Conservation (phyloP, 192 early-diverging fungal genomes). For the Coemansia pectinata region DNA sequence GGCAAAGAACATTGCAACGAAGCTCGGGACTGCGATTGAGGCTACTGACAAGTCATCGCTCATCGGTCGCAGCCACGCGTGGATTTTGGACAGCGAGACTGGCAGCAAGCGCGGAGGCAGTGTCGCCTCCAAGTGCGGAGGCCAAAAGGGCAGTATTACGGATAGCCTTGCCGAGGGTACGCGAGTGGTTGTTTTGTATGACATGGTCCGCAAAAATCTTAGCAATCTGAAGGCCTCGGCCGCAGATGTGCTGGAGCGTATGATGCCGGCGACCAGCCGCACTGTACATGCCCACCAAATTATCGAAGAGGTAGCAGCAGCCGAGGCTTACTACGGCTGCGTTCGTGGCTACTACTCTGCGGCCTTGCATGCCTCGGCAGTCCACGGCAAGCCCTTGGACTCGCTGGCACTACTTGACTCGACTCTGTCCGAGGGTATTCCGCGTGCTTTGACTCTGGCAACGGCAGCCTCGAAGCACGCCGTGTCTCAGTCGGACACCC, state of each 20-base stretch:
- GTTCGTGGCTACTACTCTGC: constrained; percentile 41
- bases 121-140: neutral
- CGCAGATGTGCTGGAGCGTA: constrained; percentile 9
- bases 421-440: constrained; percentile 16
- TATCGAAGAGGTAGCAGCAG: constrained; percentile 23
- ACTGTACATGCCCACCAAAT: constrained; percentile 18
- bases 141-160: neutral
- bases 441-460: constrained; percentile 10
- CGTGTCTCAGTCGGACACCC: neutral
- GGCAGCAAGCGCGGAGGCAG: neutral
- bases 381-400: constrained; percentile 17
- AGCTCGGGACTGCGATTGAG: constrained; percentile 7
- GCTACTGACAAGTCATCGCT: neutral
- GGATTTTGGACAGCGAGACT: constrained; percentile 9
- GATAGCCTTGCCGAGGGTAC: constrained; percentile 6
- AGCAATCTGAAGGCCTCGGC: constrained; percentile 12
- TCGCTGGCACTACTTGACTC: constrained; percentile 41
- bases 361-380: constrained; percentile 26
- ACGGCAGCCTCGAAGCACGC: neutral
- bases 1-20: constrained; percentile 19
- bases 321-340: constrained; percentile 33
- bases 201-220: constrained; percentile 32
- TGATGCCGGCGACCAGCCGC: constrained; percentile 22
- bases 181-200: constrained; percentile 27
- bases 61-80: neutral